phyloP scores from a whole-genome alignment of 768 basidiomycete species.

The Cytidiella melzeri region DNA sequence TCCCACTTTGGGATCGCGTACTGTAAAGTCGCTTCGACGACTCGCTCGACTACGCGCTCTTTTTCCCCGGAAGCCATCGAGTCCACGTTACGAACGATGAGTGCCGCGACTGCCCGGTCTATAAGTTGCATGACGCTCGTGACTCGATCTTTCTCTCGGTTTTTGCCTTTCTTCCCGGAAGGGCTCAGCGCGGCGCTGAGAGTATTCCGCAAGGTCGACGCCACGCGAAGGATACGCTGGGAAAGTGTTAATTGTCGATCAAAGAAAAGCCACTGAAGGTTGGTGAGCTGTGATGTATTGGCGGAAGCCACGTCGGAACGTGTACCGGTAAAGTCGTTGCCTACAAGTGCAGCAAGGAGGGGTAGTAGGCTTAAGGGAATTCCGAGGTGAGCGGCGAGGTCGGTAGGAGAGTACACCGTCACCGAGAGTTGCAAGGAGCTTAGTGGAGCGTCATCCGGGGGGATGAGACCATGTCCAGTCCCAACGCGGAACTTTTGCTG shows the following conservation, averaged over 20 bases:
- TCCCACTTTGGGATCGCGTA: slow-evolving; percentile 66
- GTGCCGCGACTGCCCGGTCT: slow-evolving; percentile 53
- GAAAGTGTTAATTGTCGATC: slow-evolving; percentile 47
- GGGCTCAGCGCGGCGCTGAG: slow-evolving; percentile 38
- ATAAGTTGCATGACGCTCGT: slow-evolving; percentile 76
- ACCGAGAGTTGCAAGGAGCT: slow-evolving; percentile 34
- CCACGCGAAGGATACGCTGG: slow-evolving; percentile 65
- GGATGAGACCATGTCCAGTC: slow-evolving; percentile 36
- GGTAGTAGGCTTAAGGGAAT: slow-evolving; percentile 70
- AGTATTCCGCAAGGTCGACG: slow-evolving; percentile 48
- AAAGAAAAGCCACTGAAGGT: slow-evolving; percentile 59
- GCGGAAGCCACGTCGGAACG: slow-evolving; percentile 14
- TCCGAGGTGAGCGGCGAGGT: slow-evolving; percentile 58
- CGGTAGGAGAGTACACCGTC: slow-evolving; percentile 53
- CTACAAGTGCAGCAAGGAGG: slow-evolving; percentile 69
- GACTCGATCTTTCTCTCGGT: slow-evolving; percentile 31
- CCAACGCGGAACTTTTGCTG: slow-evolving; percentile 7
- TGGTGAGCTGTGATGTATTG: slow-evolving; percentile 40
- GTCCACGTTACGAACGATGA: slow-evolving; percentile 45
- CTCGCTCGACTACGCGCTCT: slow-evolving; percentile 56
- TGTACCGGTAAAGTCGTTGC: slow-evolving; percentile 69
- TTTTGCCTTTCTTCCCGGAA: slow-evolving; percentile 24
- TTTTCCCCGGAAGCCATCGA: slow-evolving; percentile 55
- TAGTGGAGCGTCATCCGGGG: slow-evolving; percentile 31
- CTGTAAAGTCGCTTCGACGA: slow-evolving; percentile 70